These are phyloP conservation scores for Datura wrightii DNA, from an alignment of 257 asterid species.

Conservation along the genomic window DNA sequence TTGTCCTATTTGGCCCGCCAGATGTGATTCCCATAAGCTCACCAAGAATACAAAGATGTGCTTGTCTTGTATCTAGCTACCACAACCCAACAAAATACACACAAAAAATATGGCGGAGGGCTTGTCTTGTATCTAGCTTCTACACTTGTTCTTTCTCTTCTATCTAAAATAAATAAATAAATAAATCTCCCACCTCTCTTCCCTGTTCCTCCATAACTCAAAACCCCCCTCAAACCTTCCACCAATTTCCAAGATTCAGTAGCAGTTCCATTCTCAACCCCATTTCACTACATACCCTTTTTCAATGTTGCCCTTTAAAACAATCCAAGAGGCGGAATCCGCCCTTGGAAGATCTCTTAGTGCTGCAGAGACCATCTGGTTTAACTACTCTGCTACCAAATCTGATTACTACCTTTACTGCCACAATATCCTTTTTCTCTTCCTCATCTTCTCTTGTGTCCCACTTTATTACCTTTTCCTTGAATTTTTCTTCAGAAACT, in stretches of 20 bases:
- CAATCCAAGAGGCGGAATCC: conserved; percentile 75
- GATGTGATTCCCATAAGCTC: conserved; percentile 17
- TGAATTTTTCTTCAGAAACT: conserved; percentile 51
- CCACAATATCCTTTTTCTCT: conserved; percentile 86
- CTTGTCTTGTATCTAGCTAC: no score
- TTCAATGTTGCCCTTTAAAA: conserved; percentile 79
- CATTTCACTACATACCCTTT: conserved; percentile 16
- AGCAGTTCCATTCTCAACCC: background rate
- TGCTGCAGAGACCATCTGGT: conserved; percentile 76
- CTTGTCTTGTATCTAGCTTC: background rate
- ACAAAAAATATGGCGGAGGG: background rate
- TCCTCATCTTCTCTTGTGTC: conserved; percentile 71
- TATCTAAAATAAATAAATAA: no score
- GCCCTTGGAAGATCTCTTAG: conserved; percentile 79
- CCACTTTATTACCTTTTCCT: conserved; percentile 76
- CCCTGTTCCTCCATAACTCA: background rate
- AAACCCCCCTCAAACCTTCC: background rate
- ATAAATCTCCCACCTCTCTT: background rate
- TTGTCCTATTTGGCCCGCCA: conserved; percentile 25
- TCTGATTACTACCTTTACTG: conserved; percentile 90
- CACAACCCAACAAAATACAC: background rate
- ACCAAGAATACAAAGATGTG: background rate
- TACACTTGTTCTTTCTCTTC: background rate
- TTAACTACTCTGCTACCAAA: conserved; percentile 80
- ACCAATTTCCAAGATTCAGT: background rate